Evolutionary conservation across 495 filamentous ascomycete genomes (phyloP).

Genomic region (Aspergillus asperescens): DNA sequence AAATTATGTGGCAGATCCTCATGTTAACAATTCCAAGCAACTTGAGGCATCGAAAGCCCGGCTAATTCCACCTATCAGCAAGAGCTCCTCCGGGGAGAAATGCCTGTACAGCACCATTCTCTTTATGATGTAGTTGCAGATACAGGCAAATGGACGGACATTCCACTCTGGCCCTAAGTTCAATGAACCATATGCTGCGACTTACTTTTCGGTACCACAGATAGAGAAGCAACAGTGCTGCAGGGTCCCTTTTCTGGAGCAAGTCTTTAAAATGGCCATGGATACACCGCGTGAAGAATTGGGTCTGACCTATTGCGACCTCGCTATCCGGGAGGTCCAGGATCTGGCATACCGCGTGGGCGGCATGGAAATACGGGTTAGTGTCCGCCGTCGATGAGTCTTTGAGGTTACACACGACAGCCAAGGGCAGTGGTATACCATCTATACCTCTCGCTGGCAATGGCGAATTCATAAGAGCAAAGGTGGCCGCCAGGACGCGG

Average conservation of each 20-base stretch:
- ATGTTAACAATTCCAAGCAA: no score
- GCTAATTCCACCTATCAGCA: no score
- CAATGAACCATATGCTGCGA: conserved; percentile 42
- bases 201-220: conserved; percentile 42
- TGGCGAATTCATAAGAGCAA: conserved; percentile 25
- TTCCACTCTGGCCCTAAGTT: conserved; percentile 37
- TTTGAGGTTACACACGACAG: conserved; percentile 27
- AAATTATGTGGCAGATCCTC: no score
- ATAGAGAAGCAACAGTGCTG: conserved; percentile 41
- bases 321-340: conserved; percentile 22
- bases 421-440: conserved; percentile 29
- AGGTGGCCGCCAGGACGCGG: conserved; percentile 29
- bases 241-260: conserved; percentile 33
- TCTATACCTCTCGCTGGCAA: conserved; percentile 29
- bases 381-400: conserved; percentile 29
- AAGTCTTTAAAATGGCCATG: conserved; percentile 28
- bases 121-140: conserved; percentile 24
- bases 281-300: conserved; percentile 26
- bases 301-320: conserved; percentile 23
- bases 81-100: no score
- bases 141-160: conserved; percentile 41
- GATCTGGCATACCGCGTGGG: conserved; percentile 30
- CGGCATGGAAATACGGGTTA: conserved; percentile 39
- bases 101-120: conserved; percentile 22
- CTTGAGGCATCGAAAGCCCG: no score